phyloP scores from a whole-genome alignment of 2,329 filamentous ascomycete genomes.

The Alternaria dauci region DNA sequence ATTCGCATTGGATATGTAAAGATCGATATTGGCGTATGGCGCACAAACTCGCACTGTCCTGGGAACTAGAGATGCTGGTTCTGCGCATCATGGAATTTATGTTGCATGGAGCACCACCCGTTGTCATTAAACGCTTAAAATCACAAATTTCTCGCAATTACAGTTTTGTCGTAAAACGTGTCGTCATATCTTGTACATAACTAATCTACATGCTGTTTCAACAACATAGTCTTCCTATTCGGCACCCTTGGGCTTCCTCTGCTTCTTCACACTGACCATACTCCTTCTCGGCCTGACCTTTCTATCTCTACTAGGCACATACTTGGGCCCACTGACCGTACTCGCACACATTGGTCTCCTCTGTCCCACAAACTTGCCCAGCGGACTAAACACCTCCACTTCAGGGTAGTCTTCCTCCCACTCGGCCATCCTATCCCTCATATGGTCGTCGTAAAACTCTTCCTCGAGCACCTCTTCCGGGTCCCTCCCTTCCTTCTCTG shows the following conservation, averaged over 20 bases:
- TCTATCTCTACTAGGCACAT: constrained; percentile 58
- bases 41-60: constrained; percentile 2
- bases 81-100: constrained; percentile 2
- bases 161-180: background rate
- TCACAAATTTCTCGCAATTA: background rate
- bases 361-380: constrained; percentile 78
- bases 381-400: constrained; percentile 84
- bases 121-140: background rate
- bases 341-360: constrained; percentile 76
- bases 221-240: background rate
- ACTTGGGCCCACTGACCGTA: constrained; percentile 65
- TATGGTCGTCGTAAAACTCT: constrained; percentile 26
- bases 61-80: background rate
- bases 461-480: constrained; percentile 45
- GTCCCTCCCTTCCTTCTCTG: constrained; percentile 24
- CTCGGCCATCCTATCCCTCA: constrained; percentile 23
- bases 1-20: background rate
- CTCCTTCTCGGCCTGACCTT: constrained; percentile 70
- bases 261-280: constrained; percentile 65
- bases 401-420: constrained; percentile 64
- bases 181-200: background rate
- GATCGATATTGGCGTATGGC: constrained; percentile 8
- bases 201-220: background rate
- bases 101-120: background rate
- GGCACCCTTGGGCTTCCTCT: constrained; percentile 33